Evolutionary conservation across 257 asterid genomes (phyloP), one percentile per base, ranked within the genome.

Genomic region (Solanum boliviense): DNA sequence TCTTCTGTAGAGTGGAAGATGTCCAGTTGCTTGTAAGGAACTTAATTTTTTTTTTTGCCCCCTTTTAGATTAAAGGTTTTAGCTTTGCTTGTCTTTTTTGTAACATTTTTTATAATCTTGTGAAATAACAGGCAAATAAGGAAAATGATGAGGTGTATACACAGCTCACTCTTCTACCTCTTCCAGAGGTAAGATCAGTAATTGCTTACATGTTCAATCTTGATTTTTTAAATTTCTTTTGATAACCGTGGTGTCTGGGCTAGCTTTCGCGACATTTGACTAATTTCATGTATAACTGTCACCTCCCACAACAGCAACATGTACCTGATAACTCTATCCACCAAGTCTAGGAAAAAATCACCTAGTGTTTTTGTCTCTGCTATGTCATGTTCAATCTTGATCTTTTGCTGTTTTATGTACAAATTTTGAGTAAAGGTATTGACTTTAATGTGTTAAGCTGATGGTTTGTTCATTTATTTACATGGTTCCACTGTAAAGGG

Each of bases 121-220:
- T 89, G 74, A 83, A 86, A 65, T 65, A 65, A 90, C 92, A 97
- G 99, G 99, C 98, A 29, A 97, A 96, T 89, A 95, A 94, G 94
- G 99, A 97, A 91, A 97, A 95, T 90, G 99, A 97, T 91, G 99
- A 97, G 94, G 99, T 97, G 81, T 96, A 93, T 87, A 96, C 98
- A 67, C 98, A 94, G 94, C 94, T 97, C 74, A 93, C 92, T 85
- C 93, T 97, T 46, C 96, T 94, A 62, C 99, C 99, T 89, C 87
- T 94, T 23, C 90, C 95, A 65, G 98, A 96, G 97, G 99, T 97
- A 93, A 36, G 86, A 48, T 67, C 6, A 46, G 86, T 20, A 9
- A 5, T 52, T 82, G 44, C 11, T 46, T 81, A 44, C 27, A 29
- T 81, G 68, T 81, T 48, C 41, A 79, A 56, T 25, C 72, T 72